phyloP scores from a whole-genome alignment of 2,329 filamentous ascomycete genomes.

The Keithomyces neogunnii region DNA sequence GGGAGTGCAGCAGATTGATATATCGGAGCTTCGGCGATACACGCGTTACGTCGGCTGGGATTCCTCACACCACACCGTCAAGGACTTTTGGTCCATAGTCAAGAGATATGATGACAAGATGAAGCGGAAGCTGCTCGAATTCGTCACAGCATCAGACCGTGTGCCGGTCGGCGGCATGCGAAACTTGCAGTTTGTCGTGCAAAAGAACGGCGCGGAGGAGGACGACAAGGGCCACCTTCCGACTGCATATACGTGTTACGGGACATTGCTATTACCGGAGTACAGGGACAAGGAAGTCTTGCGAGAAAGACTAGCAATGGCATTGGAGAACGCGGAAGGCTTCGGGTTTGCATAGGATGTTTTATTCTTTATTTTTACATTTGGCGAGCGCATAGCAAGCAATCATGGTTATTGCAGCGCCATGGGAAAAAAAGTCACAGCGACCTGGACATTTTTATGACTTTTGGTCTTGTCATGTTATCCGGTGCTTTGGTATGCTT shows the following conservation, averaged over 20 bases:
- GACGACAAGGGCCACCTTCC: conserved; percentile 54
- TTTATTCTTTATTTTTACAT: not conserved
- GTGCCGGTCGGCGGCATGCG: conserved; percentile 80
- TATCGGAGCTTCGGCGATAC: conserved; percentile 60
- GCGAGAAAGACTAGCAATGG: conserved; percentile 68
- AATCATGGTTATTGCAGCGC: not conserved
- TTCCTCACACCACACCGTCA: conserved; percentile 57
- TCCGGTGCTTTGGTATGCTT: not conserved
- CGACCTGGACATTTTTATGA: conserved; percentile 3
- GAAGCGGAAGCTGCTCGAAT: conserved; percentile 74
- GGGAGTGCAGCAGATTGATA: conserved; percentile 72
- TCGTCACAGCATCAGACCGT: conserved; percentile 88
- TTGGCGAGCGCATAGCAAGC: not conserved
- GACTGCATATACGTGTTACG: conserved; percentile 89
- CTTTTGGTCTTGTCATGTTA: not conserved
- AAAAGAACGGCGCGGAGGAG: conserved; percentile 61
- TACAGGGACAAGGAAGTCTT: conserved; percentile 66
- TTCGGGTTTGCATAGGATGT: conserved; percentile 67
- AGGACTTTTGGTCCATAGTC: conserved; percentile 79
- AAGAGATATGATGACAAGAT: conserved; percentile 57
- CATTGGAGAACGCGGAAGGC: conserved; percentile 78
- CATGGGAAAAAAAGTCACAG: not conserved
- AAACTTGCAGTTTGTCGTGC: conserved; percentile 75
- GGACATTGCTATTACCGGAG: conserved; percentile 75
- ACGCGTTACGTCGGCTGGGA: conserved; percentile 79